phyloP scores from a whole-genome alignment of 345 rosid species.

The Citrus sinensis region DVS_A1.0 CM039164.1:22593501-22594000 shows the following conservation, averaged over 20 bases:
- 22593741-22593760: slow-evolving; percentile 55
- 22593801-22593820: not conserved
- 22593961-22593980: too few species aligned
- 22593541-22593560: too few species aligned
- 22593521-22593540: slow-evolving; percentile 65
- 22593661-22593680: slow-evolving; percentile 78
- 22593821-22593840: not conserved
- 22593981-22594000: too few species aligned
- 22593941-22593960: too few species aligned
- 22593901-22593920: not conserved
- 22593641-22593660: slow-evolving; percentile 78
- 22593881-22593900: not conserved
- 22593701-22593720: slow-evolving; percentile 58
- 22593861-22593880: not conserved
- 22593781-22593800: slow-evolving; percentile 86
- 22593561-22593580: not conserved
- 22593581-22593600: not conserved
- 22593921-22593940: not conserved
- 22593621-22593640: slow-evolving; percentile 46
- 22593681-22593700: slow-evolving; percentile 86
- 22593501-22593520: slow-evolving; percentile 83
- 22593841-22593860: not conserved
- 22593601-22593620: not conserved
- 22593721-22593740: slow-evolving; percentile 45
- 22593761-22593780: slow-evolving; percentile 66